Evolutionary conservation across 371 early-diverging fungal species (phyloP).

Genomic region (Circinella umbellata): DNA sequence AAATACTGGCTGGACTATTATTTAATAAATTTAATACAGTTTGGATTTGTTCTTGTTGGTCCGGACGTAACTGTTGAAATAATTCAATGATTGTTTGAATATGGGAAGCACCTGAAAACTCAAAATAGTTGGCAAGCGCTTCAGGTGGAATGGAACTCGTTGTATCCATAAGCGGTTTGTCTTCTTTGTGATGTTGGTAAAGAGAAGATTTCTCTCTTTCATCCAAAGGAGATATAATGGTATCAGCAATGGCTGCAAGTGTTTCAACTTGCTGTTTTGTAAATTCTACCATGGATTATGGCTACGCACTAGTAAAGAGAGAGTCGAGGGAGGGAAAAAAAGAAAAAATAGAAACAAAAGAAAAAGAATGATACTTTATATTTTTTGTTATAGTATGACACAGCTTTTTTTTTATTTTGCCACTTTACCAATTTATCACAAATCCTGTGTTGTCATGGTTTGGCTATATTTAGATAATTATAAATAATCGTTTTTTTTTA

Average conservation of each 20-base stretch:
- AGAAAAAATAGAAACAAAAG: no score
- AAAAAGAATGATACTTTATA: no score
- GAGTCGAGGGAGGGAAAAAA: no score
- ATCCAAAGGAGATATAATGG: background rate
- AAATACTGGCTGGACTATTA: background rate
- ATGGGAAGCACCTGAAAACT: background rate
- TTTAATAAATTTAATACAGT: background rate
- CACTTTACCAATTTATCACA: no score
- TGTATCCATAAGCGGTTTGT: background rate
- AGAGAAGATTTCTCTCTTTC: background rate
- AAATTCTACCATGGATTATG: background rate
- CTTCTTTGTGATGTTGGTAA: background rate
- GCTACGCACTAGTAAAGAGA: no score
- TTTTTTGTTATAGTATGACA: no score
- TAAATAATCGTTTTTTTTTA: no score
- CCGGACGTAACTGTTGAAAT: background rate
- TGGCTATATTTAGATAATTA: no score
- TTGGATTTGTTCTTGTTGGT: background rate
- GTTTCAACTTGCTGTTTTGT: background rate
- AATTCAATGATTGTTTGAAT: background rate
- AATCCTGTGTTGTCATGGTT: no score
- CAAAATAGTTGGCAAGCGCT: background rate
- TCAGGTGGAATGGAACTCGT: background rate
- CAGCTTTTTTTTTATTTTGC: no score
- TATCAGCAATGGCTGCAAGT: slow-evolving; percentile 3